These are phyloP conservation scores for Arthroderma sp. DNA, from an alignment of 2,329 filamentous ascomycete genomes.

Conservation along the genomic window DNA sequence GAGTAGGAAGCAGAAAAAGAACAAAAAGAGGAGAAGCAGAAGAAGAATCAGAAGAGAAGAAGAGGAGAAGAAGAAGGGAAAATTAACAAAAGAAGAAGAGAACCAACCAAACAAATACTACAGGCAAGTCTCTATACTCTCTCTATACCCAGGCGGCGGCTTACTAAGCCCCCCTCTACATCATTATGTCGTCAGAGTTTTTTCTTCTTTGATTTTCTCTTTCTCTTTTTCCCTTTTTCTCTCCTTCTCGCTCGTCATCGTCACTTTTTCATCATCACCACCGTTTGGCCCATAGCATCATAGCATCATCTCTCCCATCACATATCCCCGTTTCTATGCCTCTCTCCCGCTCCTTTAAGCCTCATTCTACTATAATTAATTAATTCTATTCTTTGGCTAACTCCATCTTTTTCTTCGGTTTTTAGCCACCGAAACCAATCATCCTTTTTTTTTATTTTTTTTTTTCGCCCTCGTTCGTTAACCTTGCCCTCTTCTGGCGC, in stretches of 20 bases:
- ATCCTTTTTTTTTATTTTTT: too few relatives aligned
- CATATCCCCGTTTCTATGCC: conserved; percentile 3
- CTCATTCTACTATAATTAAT: not conserved
- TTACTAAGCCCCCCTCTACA: conserved; percentile 9
- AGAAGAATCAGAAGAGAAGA: too few relatives aligned
- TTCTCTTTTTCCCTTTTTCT: conserved; percentile 10
- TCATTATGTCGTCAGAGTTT: conserved; percentile 14
- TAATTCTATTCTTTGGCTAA: too few relatives aligned
- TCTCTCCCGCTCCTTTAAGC: not conserved
- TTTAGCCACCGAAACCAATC: too few relatives aligned
- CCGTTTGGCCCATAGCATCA: not conserved
- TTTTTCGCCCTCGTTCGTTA: conserved; percentile 10
- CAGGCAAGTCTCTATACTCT: too few relatives aligned
- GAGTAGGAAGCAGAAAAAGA: too few relatives aligned
- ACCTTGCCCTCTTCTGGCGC: conserved; percentile 12
- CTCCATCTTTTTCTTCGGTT: too few relatives aligned
- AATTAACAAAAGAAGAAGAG: too few relatives aligned
- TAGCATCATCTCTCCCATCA: conserved; percentile 5
- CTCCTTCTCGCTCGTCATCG: conserved; percentile 9
- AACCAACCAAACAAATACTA: too few relatives aligned
- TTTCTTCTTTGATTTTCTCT: conserved; percentile 7
- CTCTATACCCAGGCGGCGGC: not conserved
- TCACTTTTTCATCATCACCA: conserved; percentile 9
- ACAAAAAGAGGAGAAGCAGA: too few relatives aligned
- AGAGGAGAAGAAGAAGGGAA: too few relatives aligned